Evolutionary conservation across 306 rosid species (phyloP).

Genomic region (Dryas alaskensis): DNA sequence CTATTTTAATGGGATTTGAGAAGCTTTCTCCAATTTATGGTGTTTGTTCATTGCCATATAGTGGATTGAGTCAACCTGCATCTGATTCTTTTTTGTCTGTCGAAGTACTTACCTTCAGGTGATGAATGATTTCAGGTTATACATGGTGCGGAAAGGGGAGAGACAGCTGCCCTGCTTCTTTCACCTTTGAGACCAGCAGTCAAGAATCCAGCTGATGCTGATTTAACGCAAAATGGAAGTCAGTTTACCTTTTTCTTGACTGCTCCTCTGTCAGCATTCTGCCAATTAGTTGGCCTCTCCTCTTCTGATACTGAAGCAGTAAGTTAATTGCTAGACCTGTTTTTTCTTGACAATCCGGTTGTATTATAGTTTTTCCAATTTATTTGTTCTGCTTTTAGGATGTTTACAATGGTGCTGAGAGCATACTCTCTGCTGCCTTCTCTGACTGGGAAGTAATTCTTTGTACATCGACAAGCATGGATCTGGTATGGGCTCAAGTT

Average conservation of each 20-base stretch:
- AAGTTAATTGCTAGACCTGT: constrained; percentile 33
- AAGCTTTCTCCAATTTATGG: not conserved
- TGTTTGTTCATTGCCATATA: not conserved
- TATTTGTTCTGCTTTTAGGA: constrained; percentile 45
- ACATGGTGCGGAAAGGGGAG: constrained; percentile 92
- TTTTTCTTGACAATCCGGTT: constrained; percentile 12
- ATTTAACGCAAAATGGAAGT: constrained; percentile 60
- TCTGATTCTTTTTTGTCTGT: constrained; percentile 12
- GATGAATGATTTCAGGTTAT: constrained; percentile 57
- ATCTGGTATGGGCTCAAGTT: constrained; percentile 96
- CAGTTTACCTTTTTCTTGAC: constrained; percentile 96
- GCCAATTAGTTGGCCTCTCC: constrained; percentile 73
- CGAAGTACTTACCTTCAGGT: constrained; percentile 14
- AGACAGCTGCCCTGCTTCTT: constrained; percentile 77
- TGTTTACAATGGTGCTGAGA: constrained; percentile 68
- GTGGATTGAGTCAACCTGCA: not conserved
- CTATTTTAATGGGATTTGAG: not conserved
- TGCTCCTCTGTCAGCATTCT: constrained; percentile 85
- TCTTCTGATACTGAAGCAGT: constrained; percentile 51
- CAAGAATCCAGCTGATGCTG: constrained; percentile 57
- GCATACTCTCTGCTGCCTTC: constrained; percentile 67
- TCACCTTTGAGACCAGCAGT: constrained; percentile 75
- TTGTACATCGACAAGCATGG: constrained; percentile 66
- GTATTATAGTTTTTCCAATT: constrained; percentile 30
- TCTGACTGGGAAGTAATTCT: constrained; percentile 88